A percentile compares a stretch with the other conserved stretches of the same genome.
phyloP scores from a whole-genome alignment of 179 eudicot species.

The Spergularia azorica region DNA sequence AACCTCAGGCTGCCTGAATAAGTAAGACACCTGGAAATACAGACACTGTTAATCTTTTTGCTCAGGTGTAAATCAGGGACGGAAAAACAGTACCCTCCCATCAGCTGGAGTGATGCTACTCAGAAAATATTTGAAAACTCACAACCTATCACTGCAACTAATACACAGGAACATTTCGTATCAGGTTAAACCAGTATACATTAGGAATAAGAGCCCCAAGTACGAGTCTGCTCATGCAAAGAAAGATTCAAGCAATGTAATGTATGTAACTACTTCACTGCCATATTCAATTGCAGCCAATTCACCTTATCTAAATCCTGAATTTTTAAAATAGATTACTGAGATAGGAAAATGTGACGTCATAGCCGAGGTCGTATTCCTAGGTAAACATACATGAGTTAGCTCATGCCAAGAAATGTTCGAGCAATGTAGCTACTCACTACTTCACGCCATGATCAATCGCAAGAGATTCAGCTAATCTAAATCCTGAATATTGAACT shows the following conservation, averaged over 20 bases:
- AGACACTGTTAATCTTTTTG: conserved; percentile 10
- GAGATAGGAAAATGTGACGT: not conserved
- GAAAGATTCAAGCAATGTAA: not conserved
- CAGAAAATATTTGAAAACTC: not conserved
- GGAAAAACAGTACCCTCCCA: not conserved
- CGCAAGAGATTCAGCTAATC: no score
- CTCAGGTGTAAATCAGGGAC: not conserved
- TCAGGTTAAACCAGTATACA: not conserved
- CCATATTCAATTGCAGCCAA: not conserved
- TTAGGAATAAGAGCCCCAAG: not conserved
- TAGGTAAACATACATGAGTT: no score
- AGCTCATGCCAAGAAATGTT: no score
- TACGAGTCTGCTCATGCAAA: not conserved
- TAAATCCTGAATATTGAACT: no score
- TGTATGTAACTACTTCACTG: not conserved
- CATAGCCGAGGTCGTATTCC: no score
- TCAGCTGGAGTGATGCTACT: conserved; percentile 3
- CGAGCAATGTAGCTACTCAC: no score
- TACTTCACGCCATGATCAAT: no score
- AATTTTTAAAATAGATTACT: not conserved
- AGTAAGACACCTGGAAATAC: conserved; percentile 58
- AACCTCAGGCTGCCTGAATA: conserved; percentile 65
- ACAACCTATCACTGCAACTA: not conserved
- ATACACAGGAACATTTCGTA: not conserved
- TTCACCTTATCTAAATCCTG: not conserved